These are phyloP conservation scores for Xylaria cubensis DNA, from an alignment of 495 filamentous ascomycete genomes.

Conservation along the genomic window DNA sequence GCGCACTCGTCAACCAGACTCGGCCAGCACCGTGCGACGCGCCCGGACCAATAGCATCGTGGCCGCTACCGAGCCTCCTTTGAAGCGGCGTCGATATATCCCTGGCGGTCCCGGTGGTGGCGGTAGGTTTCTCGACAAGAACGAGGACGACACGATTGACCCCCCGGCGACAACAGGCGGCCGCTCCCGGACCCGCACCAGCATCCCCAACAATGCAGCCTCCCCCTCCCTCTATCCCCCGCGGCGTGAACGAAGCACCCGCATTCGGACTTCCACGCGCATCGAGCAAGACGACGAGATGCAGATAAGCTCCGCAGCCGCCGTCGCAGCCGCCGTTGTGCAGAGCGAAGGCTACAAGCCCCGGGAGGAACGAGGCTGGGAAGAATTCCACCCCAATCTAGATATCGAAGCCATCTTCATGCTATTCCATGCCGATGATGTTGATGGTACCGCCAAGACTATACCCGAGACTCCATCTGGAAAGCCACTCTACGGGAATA, in stretches of 20 bases:
- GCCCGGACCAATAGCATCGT: slow-evolving; percentile 44
- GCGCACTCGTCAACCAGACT: slow-evolving; percentile 51
- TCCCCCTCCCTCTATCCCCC: slow-evolving; percentile 51
- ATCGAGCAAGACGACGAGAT: slow-evolving; percentile 58
- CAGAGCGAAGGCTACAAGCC: slow-evolving; percentile 96
- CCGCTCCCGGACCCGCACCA: slow-evolving; percentile 44
- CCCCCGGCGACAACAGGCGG: slow-evolving; percentile 40
- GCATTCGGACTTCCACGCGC: slow-evolving; percentile 57
- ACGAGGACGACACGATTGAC: slow-evolving; percentile 60
- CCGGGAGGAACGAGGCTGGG: slow-evolving; percentile 93
- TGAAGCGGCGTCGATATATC: slow-evolving; percentile 66
- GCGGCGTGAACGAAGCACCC: slow-evolving; percentile 59
- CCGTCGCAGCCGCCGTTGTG: slow-evolving; percentile 81
- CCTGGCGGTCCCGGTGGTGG: slow-evolving; percentile 83
- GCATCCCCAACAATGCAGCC: slow-evolving; percentile 41
- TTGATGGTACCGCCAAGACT: slow-evolving; percentile 69
- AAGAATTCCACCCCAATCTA: slow-evolving; percentile 94
- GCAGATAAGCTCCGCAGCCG: slow-evolving; percentile 77
- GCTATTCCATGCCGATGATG: slow-evolving; percentile 80
- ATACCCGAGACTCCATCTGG: slow-evolving; percentile 49
- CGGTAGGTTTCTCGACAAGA: slow-evolving; percentile 74
- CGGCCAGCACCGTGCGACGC: slow-evolving; percentile 51
- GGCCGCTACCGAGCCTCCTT: slow-evolving; percentile 59
- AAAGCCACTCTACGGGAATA: slow-evolving; percentile 32
- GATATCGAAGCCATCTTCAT: slow-evolving; percentile 82